These are phyloP conservation scores for Globisporangium parvum DNA, from an alignment of 352 stramenopile genomes.

Conservation along the genomic window DNA sequence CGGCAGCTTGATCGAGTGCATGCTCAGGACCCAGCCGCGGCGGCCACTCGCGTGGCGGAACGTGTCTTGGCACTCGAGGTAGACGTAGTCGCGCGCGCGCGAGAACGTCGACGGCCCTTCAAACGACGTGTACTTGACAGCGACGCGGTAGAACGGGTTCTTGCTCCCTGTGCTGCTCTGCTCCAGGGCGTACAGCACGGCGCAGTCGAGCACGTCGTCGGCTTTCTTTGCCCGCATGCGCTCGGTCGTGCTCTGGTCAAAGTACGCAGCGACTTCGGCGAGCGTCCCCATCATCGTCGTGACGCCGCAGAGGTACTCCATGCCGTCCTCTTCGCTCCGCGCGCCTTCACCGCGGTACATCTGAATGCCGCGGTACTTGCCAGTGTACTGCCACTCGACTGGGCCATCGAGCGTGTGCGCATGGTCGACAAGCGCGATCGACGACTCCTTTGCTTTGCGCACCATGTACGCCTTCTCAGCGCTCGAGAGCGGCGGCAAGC, in stretches of 20 bases:
- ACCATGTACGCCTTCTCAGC: constrained; percentile 57
- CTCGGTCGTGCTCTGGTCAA: constrained; percentile 59
- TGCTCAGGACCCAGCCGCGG: constrained; percentile 68
- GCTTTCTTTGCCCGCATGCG: constrained; percentile 54
- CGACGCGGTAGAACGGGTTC: constrained; percentile 59
- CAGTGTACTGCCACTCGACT: constrained; percentile 72
- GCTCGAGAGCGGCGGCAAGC: constrained; percentile 24
- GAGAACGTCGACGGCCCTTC: constrained; percentile 54
- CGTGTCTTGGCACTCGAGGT: constrained; percentile 73
- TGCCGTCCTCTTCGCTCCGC: constrained; percentile 25
- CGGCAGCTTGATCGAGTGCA: constrained; percentile 82
- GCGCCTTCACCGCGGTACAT: constrained; percentile 78
- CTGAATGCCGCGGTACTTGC: constrained; percentile 66
- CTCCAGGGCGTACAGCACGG: constrained; percentile 57
- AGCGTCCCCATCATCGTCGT: constrained; percentile 70
- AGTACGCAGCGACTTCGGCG: constrained; percentile 59
- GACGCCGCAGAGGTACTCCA: constrained; percentile 67
- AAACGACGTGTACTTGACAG: constrained; percentile 66
- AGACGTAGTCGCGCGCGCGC: constrained; percentile 61
- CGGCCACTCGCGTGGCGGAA: constrained; percentile 67
- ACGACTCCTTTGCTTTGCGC: constrained; percentile 62
- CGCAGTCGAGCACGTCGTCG: constrained; percentile 61
- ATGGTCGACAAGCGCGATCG: constrained; percentile 58
- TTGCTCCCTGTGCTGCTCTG: constrained; percentile 19
- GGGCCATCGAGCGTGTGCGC: constrained; percentile 66